Conservation (phyloP, 768 basidiomycete species). For the Auriscalpium vulgare region DNA sequence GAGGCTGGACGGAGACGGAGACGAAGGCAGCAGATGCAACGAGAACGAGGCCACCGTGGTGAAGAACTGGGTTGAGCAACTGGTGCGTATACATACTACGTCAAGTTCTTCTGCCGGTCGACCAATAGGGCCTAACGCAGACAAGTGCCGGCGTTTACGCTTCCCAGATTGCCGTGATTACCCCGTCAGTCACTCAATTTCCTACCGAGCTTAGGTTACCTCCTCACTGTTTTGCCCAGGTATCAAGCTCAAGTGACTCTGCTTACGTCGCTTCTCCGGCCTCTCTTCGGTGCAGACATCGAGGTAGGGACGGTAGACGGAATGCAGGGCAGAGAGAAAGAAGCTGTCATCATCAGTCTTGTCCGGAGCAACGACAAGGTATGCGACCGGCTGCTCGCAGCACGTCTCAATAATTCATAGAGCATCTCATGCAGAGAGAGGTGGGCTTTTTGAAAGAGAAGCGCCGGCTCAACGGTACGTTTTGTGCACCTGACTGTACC, state of each 20-base stretch:
- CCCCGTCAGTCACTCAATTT: conserved; percentile 46
- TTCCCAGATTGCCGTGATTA: conserved; percentile 78
- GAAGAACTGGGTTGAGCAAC: conserved; percentile 68
- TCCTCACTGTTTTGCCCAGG: conserved; percentile 27
- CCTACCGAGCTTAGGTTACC: neutral
- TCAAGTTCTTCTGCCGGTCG: neutral
- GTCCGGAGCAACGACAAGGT: conserved; percentile 88
- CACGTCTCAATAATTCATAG: neutral
- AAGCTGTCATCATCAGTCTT: conserved; percentile 86
- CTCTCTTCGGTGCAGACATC: conserved; percentile 54
- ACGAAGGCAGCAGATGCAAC: conserved; percentile 87
- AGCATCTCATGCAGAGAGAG: conserved; percentile 45
- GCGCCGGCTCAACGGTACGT: conserved; percentile 76
- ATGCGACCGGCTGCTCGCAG: conserved; percentile 4
- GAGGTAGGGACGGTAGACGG: conserved; percentile 96
- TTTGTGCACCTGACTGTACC: neutral
- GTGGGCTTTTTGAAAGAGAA: conserved; percentile 95
- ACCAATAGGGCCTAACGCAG: conserved; percentile 26
- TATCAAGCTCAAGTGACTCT: conserved; percentile 94
- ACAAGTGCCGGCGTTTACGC: conserved; percentile 52
- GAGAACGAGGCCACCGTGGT: conserved; percentile 92
- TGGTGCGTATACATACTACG: conserved; percentile 40
- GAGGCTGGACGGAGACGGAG: conserved; percentile 63
- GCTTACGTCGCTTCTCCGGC: conserved; percentile 68
- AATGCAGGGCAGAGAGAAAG: conserved; percentile 95